phyloP scores from a whole-genome alignment of 2,329 filamentous ascomycete species.

The Aspergillus sojae region DNA sequence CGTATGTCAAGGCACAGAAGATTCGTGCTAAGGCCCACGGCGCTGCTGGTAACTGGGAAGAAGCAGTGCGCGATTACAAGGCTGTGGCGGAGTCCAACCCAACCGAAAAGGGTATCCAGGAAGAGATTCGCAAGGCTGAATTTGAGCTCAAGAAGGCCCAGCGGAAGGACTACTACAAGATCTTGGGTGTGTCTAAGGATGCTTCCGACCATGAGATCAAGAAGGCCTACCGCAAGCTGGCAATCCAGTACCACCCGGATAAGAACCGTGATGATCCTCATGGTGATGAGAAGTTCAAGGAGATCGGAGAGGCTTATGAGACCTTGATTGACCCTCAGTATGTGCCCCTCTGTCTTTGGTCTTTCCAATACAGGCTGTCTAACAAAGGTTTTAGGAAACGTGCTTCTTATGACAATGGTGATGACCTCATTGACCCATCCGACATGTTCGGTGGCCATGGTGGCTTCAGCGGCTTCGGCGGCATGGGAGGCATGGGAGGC shows the following conservation, averaged over 20 bases:
- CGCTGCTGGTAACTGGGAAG: constrained; percentile 86
- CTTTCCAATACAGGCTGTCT: constrained; percentile 7
- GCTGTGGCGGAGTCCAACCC: constrained; percentile 80
- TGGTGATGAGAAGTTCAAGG: constrained; percentile 91
- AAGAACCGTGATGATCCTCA: constrained; percentile 86
- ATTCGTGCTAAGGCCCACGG: constrained; percentile 90
- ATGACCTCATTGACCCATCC: constrained; percentile 83
- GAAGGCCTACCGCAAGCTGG: constrained; percentile 93
- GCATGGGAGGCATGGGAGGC: constrained; percentile 59
- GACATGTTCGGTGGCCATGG: constrained; percentile 78
- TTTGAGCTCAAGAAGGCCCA: constrained; percentile 96
- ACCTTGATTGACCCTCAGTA: constrained; percentile 91
- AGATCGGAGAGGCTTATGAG: constrained; percentile 96
- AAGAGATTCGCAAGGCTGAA: constrained; percentile 87
- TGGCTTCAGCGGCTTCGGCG: constrained; percentile 54
- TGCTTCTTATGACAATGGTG: constrained; percentile 86
- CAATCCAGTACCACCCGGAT: constrained; percentile 92
- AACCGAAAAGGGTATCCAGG: constrained; percentile 74
- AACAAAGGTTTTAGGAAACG: constrained; percentile 65
- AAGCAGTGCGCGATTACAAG: constrained; percentile 87
- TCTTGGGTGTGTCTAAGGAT: constrained; percentile 83
- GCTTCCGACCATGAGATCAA: constrained; percentile 86
- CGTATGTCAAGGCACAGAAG: constrained; percentile 88
- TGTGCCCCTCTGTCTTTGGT: constrained; percentile 41
- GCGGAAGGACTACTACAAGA: constrained; percentile 99